Percentiles rank a stretch among this genome's conserved stretches.
Conservation (phyloP, 2,329 filamentous ascomycete species). For the Trichoderma lentiforme region DNA sequence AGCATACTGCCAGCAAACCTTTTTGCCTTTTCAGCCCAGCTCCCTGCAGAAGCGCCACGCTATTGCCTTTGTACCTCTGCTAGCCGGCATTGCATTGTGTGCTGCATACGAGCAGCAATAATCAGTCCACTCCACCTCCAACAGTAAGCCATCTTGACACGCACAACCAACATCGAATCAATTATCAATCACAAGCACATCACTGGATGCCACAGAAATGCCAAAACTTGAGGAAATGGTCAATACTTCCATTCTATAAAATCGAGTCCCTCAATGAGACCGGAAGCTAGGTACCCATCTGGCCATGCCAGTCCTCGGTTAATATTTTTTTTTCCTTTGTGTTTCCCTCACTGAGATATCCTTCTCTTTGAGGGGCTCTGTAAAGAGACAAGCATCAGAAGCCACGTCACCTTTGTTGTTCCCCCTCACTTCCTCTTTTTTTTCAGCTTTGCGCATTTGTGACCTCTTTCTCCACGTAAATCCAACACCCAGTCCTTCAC, state of each 20-base stretch:
- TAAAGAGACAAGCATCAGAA: background rate
- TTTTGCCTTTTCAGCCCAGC: background rate
- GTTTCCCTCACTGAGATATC: background rate
- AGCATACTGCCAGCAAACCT: background rate
- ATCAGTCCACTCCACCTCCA: background rate
- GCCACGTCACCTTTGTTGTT: background rate
- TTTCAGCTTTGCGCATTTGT: slow-evolving; percentile 1
- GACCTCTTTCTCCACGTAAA: slow-evolving; percentile 18
- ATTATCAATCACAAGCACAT: background rate
- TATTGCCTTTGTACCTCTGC: background rate
- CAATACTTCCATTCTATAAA: slow-evolving; percentile 10
- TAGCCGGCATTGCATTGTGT: slow-evolving; percentile 3
- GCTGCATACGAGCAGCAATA: background rate
- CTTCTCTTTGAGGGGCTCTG: background rate
- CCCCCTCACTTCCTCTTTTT: background rate
- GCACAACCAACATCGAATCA: background rate
- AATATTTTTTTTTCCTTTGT: slow-evolving; percentile 1
- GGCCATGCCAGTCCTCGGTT: slow-evolving; percentile 1
- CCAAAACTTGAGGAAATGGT: background rate
- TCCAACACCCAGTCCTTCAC: background rate
- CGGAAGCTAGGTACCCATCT: slow-evolving; percentile 6
- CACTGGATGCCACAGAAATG: background rate
- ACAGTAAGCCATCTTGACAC: background rate
- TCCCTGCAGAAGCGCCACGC: background rate
- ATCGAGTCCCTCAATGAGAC: background rate